Evolutionary conservation across 2,329 filamentous ascomycete species (phyloP), one percentile per base, ranked within the genome.

Genomic region (Verticillium zaregamsianum): DNA sequence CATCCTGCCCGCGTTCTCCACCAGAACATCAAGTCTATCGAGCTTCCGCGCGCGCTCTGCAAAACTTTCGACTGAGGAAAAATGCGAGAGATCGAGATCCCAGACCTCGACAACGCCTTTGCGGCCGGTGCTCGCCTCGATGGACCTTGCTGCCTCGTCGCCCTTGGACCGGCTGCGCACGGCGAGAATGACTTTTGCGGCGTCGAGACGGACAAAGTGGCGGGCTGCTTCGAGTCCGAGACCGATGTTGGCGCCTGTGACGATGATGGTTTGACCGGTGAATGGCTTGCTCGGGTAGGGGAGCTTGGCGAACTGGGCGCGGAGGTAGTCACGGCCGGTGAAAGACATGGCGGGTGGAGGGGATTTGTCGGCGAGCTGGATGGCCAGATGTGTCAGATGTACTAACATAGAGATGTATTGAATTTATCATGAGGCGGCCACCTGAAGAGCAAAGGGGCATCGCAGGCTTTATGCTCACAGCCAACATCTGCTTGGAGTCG

Each of bases 51-150:
- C 66, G 3, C 73, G 72, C 11, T 63, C 61, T 14, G 70, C 74
- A 63, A 84, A 82, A 59, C 55, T 70, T 54, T 66, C 64, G 49
- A 75, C 65, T 52, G 68, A 71, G 0, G 66, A 76, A 67, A 76
- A 79, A 3, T 70, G 76, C 3, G 63, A 59, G 57, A 82, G 74
- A 60, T 83, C 78, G 6, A 82, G 65, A 3, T 72, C 39, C 78
- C 78, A 83, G 7, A 81, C 76, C 20, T 79, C 74, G 6, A 79
- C 70, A 1, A 70, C 62, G 2, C 64, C 65, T 2, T 33, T 35
- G 4, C 45, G 9, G 6, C 59, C 59, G 0, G 69, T 77, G 2
- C 68, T 65, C 7, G 67, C 68, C 33, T 76, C 71, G 20, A 78
- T 76, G 4, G 73, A 68, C 1, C 58, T 61, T 55, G 72, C 71